phyloP scores from a whole-genome alignment of 2,329 filamentous ascomycete genomes.

The Didymosphaeria variabile region DNA sequence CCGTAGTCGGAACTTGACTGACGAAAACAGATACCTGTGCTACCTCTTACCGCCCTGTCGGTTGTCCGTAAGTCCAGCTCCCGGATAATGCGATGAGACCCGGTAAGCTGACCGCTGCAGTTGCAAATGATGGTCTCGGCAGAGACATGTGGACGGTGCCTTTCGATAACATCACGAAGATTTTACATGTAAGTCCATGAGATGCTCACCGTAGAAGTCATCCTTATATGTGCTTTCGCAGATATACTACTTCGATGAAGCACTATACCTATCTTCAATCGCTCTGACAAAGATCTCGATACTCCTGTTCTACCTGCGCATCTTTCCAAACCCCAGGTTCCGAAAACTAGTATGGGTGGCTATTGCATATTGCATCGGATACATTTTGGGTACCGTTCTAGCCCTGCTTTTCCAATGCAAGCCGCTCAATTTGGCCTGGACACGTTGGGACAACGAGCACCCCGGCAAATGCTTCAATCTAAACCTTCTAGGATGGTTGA shows the following conservation, averaged over 20 bases:
- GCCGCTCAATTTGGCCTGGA: conserved; percentile 3
- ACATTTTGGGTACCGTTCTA: neutral
- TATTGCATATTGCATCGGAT: conserved; percentile 6
- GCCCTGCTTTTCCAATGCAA: conserved; percentile 7
- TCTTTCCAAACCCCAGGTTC: conserved; percentile 23
- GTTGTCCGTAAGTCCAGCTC: conserved; percentile 19
- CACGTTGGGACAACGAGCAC: conserved; percentile 10
- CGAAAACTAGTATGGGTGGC: neutral
- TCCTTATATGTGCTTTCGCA: conserved; percentile 8
- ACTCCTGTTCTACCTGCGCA: conserved; percentile 32
- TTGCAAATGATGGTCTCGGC: conserved; percentile 52
- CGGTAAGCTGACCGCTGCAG: conserved; percentile 11
- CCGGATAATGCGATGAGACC: neutral
- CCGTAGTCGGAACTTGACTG: conserved; percentile 7
- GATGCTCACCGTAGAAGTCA: conserved; percentile 27
- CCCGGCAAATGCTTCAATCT: conserved; percentile 26
- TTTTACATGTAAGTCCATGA: conserved; percentile 29
- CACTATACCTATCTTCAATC: conserved; percentile 25
- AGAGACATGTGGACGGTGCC: conserved; percentile 61
- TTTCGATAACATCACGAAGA: conserved; percentile 51
- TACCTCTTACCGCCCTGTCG: conserved; percentile 32
- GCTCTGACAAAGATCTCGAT: conserved; percentile 35
- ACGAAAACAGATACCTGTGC: conserved; percentile 22
- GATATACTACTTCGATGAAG: conserved; percentile 30
- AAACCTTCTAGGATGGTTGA: conserved; percentile 35